phyloP scores from a whole-genome alignment of 371 early-diverging fungal genomes.

The Massospora cicadina region DNA sequence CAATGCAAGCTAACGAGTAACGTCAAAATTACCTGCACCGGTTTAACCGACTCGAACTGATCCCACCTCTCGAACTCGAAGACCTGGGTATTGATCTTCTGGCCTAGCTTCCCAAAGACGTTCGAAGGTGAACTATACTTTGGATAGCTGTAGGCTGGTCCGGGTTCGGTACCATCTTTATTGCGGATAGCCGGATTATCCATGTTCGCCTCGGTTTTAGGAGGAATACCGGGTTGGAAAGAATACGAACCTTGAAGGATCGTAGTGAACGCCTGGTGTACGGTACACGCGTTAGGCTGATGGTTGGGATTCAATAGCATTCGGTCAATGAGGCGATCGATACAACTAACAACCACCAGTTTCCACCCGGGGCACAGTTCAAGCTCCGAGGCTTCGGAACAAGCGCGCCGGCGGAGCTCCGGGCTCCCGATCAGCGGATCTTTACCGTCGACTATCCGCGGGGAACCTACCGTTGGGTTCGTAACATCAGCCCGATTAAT shows the following conservation, averaged over 20 bases:
- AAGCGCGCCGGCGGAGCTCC: neutral
- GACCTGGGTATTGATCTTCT: conserved; percentile 8
- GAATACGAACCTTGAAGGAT: neutral
- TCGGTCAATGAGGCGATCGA: neutral
- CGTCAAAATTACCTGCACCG: conserved; percentile 2
- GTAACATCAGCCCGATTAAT: neutral
- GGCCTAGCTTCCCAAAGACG: conserved; percentile 8
- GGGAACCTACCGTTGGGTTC: neutral
- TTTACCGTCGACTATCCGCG: neutral
- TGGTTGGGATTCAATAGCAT: neutral
- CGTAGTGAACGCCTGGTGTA: neutral
- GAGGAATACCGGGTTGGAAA: neutral
- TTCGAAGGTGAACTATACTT: neutral
- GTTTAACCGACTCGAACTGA: conserved; percentile 1
- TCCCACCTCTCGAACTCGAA: conserved; percentile 11
- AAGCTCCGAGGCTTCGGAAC: neutral
- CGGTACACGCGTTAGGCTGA: neutral
- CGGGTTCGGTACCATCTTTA: neutral
- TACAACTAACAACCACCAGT: neutral
- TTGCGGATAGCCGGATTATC: neutral
- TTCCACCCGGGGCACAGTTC: neutral
- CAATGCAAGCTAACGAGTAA: too few relatives aligned
- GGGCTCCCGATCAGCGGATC: neutral
- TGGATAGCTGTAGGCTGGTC: neutral
- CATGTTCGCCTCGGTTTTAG: neutral